Evolutionary conservation across 2,329 filamentous ascomycete species (phyloP).

Genomic region (Aspergillus sp.): DNA sequence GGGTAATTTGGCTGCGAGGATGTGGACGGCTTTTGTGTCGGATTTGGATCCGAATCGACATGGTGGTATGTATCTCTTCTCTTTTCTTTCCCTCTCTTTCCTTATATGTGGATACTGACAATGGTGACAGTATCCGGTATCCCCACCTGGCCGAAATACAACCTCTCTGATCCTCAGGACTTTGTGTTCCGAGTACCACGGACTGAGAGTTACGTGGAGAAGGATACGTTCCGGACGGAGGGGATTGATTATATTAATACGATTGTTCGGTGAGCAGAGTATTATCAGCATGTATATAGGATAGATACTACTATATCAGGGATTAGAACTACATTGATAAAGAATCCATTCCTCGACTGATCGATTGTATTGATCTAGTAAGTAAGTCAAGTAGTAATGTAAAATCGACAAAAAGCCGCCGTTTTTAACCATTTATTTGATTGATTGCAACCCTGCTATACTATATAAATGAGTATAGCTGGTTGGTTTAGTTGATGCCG

Average conservation of each 20-base stretch:
- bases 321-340: too few species aligned
- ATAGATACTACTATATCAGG: too few species aligned
- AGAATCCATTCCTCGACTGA: not conserved
- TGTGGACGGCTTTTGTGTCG: constrained; percentile 35
- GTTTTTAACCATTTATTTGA: not conserved
- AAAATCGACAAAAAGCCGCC: not conserved
- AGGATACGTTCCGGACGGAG: constrained; percentile 28
- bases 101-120: not conserved
- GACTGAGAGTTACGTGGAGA: constrained; percentile 29
- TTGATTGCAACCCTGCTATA: not conserved
- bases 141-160: constrained; percentile 28
- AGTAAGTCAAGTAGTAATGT: not conserved
- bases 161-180: constrained; percentile 17
- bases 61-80: constrained; percentile 20
- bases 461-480: not conserved
- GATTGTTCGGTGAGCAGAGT: constrained; percentile 17
- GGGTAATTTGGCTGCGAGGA: constrained; percentile 32
- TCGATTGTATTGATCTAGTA: not conserved
- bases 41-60: constrained; percentile 33
- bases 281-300: not conserved
- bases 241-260: constrained; percentile 32
- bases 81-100: too few species aligned
- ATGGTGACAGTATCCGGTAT: constrained; percentile 21
- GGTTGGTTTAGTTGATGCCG: not conserved
- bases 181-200: constrained; percentile 33